Percentiles rank a stretch among this genome's conserved stretches.
These are phyloP conservation scores for Holtermannia corniformis DNA, from an alignment of 768 basidiomycete species.

Conservation along the genomic window DNA sequence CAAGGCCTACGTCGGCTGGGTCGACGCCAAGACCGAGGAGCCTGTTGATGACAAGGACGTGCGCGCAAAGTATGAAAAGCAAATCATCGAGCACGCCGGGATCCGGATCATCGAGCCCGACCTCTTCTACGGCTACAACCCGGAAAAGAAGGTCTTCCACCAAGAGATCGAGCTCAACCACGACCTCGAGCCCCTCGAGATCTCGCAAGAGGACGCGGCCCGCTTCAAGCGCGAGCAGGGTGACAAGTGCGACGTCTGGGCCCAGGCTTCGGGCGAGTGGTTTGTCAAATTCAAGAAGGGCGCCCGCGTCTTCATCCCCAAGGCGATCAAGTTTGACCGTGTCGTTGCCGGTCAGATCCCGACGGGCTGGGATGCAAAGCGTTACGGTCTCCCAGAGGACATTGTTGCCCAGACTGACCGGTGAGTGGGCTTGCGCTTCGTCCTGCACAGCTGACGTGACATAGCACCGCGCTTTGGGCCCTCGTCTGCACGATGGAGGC, in stretches of 20 bases:
- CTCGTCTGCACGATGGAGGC: conserved; percentile 90
- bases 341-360: conserved; percentile 93
- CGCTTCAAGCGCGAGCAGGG: conserved; percentile 96
- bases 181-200: conserved; percentile 92
- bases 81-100: conserved; percentile 81
- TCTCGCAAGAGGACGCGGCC: conserved; percentile 76
- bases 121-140: conserved; percentile 94
- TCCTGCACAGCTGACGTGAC: neutral
- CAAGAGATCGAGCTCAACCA: conserved; percentile 95
- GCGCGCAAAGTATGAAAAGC: conserved; percentile 84
- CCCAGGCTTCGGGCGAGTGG: conserved; percentile 84
- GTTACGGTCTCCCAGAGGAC: conserved; percentile 94
- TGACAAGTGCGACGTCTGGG: conserved; percentile 93
- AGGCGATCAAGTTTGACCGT: conserved; percentile 89
- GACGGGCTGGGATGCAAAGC: conserved; percentile 92
- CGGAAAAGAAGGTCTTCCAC: conserved; percentile 92
- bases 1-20: conserved; percentile 93
- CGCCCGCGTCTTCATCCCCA: conserved; percentile 82
- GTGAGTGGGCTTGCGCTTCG: no score
- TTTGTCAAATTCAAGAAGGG: conserved; percentile 99
- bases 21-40: conserved; percentile 82
- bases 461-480: conserved; percentile 73
- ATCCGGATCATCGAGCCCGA: conserved; percentile 95
- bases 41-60: conserved; percentile 98
- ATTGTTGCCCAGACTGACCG: conserved; percentile 92